phyloP scores from a whole-genome alignment of 192 early-diverging fungal genomes.

The Piromyces sp. region DNA sequence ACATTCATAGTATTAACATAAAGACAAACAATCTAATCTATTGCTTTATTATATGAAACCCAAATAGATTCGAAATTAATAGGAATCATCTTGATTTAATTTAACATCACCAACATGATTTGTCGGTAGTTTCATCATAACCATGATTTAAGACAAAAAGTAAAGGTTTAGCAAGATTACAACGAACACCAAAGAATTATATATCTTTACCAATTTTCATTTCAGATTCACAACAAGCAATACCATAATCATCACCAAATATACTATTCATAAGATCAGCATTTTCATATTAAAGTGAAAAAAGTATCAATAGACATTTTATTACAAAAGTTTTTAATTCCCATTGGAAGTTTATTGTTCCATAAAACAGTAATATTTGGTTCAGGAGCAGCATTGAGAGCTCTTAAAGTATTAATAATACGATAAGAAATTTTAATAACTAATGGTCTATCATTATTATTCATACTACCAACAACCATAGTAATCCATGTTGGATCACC shows the following conservation, averaged over 20 bases:
- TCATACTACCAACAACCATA: slow-evolving; percentile 3
- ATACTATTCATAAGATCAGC: slow-evolving; percentile 1
- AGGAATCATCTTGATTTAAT: background rate
- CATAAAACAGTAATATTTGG: slow-evolving; percentile 8
- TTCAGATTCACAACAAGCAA: slow-evolving; percentile 10
- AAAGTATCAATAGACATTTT: slow-evolving; percentile 6
- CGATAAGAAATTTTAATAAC: slow-evolving; percentile 7
- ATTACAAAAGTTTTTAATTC: slow-evolving; percentile 1
- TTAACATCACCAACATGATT: slow-evolving; percentile 3
- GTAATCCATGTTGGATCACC: slow-evolving; percentile 10
- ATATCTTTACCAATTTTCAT: slow-evolving; percentile 8
- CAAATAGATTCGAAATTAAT: slow-evolving; percentile 2
- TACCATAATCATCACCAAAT: slow-evolving; percentile 10
- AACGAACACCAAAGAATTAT: slow-evolving; percentile 10
- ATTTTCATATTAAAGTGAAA: slow-evolving; percentile 5
- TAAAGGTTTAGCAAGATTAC: slow-evolving; percentile 8
- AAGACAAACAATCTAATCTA: slow-evolving; percentile 5
- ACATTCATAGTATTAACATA: too few species aligned
- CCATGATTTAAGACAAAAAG: slow-evolving; percentile 8
- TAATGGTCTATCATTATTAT: background rate
- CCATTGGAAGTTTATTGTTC: background rate
- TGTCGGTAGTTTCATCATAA: slow-evolving; percentile 4
- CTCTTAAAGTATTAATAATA: slow-evolving; percentile 4
- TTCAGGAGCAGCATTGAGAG: slow-evolving; percentile 5
- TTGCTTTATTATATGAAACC: slow-evolving; percentile 6